Evolutionary conservation across 768 basidiomycete species (phyloP).

Genomic region (Exidia glandulosa): DNA sequence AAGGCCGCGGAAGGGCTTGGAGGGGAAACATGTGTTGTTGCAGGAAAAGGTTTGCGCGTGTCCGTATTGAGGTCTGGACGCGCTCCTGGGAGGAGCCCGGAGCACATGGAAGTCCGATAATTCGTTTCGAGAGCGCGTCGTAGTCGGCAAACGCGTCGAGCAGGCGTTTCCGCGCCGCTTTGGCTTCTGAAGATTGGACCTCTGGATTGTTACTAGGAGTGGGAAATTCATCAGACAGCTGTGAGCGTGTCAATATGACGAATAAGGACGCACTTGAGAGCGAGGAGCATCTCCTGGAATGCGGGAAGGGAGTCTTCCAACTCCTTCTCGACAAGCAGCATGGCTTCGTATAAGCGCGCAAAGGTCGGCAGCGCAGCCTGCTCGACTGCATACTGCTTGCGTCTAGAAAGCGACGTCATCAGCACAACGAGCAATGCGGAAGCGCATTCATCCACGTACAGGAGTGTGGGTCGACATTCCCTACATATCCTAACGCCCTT

Average conservation of each 20-base stretch:
- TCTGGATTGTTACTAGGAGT: constrained; percentile 19
- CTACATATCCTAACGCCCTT: constrained; percentile 84
- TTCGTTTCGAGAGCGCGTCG: constrained; percentile 78
- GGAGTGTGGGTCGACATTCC: constrained; percentile 66
- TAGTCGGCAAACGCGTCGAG: constrained; percentile 81
- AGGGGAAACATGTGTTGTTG: constrained; percentile 86
- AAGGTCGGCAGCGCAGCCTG: constrained; percentile 46
- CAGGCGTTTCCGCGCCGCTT: constrained; percentile 64
- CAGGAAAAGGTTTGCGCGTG: constrained; percentile 67
- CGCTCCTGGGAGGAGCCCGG: constrained; percentile 68
- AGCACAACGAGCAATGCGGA: neutral
- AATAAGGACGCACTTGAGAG: constrained; percentile 41
- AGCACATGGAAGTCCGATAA: constrained; percentile 60
- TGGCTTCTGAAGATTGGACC: constrained; percentile 54
- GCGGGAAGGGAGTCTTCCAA: constrained; percentile 82
- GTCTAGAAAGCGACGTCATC: constrained; percentile 30
- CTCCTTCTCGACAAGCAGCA: constrained; percentile 70
- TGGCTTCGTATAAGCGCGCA: constrained; percentile 58
- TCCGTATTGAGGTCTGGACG: constrained; percentile 71
- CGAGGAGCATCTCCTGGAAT: constrained; percentile 76
- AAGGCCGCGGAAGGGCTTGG: constrained; percentile 26
- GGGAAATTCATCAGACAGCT: constrained; percentile 21
- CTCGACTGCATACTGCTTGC: constrained; percentile 70
- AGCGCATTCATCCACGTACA: constrained; percentile 56
- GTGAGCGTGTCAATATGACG: neutral